These are phyloP conservation scores for Mortierella sp. DNA, from an alignment of 371 early-diverging fungal genomes.

Conservation along the genomic window DNA sequence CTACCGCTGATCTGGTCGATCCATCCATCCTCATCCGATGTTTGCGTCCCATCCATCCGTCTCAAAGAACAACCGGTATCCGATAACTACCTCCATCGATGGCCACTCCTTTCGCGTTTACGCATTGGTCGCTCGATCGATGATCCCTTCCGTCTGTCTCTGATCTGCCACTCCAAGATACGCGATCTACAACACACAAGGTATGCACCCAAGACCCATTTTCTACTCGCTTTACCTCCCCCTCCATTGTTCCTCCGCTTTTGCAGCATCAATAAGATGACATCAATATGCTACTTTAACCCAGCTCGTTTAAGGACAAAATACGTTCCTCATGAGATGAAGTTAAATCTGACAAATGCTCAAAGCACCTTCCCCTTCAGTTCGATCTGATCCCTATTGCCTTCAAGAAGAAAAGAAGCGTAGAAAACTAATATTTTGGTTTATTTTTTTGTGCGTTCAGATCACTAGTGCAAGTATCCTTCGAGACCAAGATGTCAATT, in stretches of 20 bases:
- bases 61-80: neutral
- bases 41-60: neutral
- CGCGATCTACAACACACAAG: neutral
- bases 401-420: neutral
- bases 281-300: slow-evolving; percentile 27
- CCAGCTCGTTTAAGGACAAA: slow-evolving; percentile 31
- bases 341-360: slow-evolving; percentile 23
- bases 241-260: neutral
- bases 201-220: neutral
- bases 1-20: neutral
- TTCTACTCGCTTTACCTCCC: neutral
- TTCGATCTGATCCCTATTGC: neutral
- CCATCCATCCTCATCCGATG: slow-evolving; percentile 9
- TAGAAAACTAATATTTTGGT: no score
- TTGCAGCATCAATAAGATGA: slow-evolving; percentile 16
- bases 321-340: slow-evolving; percentile 30
- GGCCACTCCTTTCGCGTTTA: neutral
- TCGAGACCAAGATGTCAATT: no score
- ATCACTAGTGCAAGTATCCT: no score
- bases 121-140: neutral
- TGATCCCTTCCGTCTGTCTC: neutral
- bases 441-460: no score
- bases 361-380: neutral
- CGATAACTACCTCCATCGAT: neutral
- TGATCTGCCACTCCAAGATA: neutral